These are phyloP conservation scores for Podospora tetraspora DNA, from an alignment of 495 filamentous ascomycete species.

Conservation along the genomic window DNA sequence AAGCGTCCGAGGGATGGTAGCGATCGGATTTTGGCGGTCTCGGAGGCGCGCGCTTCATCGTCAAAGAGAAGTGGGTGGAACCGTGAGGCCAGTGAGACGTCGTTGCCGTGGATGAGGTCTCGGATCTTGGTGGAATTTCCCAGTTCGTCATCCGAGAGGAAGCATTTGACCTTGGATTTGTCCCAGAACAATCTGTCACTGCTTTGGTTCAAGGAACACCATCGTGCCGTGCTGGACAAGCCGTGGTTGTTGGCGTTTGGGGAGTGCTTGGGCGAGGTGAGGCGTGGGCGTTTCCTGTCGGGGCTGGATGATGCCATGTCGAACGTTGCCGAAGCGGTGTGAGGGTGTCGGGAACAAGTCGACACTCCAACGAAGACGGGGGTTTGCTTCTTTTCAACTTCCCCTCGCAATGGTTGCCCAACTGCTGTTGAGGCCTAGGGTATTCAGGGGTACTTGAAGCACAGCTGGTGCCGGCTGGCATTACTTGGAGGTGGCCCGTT, in stretches of 20 bases:
- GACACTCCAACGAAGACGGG: neutral
- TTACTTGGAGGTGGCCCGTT: neutral
- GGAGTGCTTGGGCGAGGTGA: neutral
- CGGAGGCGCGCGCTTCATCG: neutral
- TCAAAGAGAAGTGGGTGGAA: slow-evolving; percentile 5
- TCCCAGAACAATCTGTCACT: neutral
- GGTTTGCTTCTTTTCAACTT: neutral
- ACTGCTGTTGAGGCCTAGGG: neutral
- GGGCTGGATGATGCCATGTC: neutral
- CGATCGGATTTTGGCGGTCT: neutral
- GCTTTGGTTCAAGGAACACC: neutral
- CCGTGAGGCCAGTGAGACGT: neutral
- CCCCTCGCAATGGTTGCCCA: slow-evolving; percentile 7
- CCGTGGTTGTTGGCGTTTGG: neutral
- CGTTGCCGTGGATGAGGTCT: neutral
- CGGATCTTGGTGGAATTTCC: neutral
- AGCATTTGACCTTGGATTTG: neutral
- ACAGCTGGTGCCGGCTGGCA: neutral
- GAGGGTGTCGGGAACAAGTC: neutral
- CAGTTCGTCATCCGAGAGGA: slow-evolving; percentile 1
- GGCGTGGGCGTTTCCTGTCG: slow-evolving; percentile 3
- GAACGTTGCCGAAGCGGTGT: neutral
- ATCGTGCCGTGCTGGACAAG: neutral
- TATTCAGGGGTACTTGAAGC: neutral
- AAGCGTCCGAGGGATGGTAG: neutral